Conservation (phyloP, 2,329 filamentous ascomycete genomes). For the Calonectria multiphialidica region DNA sequence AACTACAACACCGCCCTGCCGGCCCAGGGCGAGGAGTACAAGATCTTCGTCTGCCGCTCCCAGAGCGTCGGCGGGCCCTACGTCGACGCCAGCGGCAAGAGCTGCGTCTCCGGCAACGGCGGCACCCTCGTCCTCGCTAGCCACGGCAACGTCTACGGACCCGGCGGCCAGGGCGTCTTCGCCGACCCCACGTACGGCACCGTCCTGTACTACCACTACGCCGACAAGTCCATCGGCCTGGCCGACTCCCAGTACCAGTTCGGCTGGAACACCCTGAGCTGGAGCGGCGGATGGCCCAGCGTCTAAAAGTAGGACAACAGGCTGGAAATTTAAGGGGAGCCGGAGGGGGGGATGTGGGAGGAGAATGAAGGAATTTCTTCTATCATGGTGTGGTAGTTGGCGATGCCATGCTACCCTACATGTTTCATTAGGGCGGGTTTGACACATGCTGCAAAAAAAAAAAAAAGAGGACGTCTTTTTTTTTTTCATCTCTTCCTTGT, state of each 20-base stretch:
- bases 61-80: constrained; percentile 64
- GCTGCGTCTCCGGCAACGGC: constrained; percentile 63
- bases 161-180: constrained; percentile 27
- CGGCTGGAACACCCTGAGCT: constrained; percentile 59
- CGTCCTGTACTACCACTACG: constrained; percentile 74
- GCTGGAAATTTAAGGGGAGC: background rate
- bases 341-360: background rate
- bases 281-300: constrained; percentile 58
- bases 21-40: constrained; percentile 71
- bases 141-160: constrained; percentile 29
- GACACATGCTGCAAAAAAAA: background rate
- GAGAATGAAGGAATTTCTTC: background rate
- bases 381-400: background rate
- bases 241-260: constrained; percentile 59
- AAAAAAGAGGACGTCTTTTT: background rate
- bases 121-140: constrained; percentile 26
- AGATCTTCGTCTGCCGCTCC: constrained; percentile 74
- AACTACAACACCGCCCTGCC: constrained; percentile 65
- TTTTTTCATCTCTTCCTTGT: constrained; percentile 7
- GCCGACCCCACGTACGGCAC: constrained; percentile 54
- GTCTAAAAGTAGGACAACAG: constrained; percentile 39
- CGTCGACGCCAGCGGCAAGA: constrained; percentile 65
- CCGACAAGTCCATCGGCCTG: constrained; percentile 66
- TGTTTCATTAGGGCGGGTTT: background rate
- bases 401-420: background rate